These are phyloP conservation scores for Kandelia obovata DNA, from an alignment of 345 rosid genomes.

Conservation along the genomic window DNA sequence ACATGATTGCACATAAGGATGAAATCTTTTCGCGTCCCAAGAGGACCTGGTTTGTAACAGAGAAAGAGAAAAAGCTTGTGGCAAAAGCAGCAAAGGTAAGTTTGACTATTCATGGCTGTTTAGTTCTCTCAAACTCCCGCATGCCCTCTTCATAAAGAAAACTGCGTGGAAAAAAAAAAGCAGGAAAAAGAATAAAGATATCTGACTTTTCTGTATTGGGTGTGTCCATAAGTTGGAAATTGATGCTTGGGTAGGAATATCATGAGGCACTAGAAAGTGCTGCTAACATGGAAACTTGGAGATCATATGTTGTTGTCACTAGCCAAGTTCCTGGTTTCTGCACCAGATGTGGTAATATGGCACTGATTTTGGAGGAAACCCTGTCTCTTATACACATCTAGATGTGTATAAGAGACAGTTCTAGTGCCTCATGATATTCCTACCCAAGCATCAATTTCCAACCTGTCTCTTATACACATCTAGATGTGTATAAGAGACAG, in stretches of 20 bases:
- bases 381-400: too few species aligned
- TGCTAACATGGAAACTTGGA: not conserved
- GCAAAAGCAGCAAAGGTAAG: conserved; percentile 68
- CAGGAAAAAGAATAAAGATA: too few species aligned
- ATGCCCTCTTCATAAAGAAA: too few species aligned
- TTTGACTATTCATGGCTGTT: not conserved
- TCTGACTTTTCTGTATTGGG: not conserved
- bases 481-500: too few species aligned
- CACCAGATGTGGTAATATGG: too few species aligned
- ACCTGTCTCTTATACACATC: too few species aligned
- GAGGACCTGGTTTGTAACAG: conserved; percentile 88
- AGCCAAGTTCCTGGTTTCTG: too few species aligned
- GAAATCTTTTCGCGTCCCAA: conserved; percentile 87
- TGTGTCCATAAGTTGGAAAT: not conserved
- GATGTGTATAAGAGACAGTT: too few species aligned
- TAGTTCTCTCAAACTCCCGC: not conserved
- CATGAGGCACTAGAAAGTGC: not conserved
- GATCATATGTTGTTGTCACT: too few species aligned
- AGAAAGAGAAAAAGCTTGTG: conserved; percentile 75
- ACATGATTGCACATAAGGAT: conserved; percentile 79
- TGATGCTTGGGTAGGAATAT: not conserved
- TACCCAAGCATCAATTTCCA: not conserved
- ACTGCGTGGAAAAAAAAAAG: too few species aligned
- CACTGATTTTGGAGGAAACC: not conserved
- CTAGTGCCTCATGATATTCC: not conserved